Base-by-base conservation (phyloP, 2,329 filamentous ascomycete genomes). In the Botrytis aclada region DNA sequence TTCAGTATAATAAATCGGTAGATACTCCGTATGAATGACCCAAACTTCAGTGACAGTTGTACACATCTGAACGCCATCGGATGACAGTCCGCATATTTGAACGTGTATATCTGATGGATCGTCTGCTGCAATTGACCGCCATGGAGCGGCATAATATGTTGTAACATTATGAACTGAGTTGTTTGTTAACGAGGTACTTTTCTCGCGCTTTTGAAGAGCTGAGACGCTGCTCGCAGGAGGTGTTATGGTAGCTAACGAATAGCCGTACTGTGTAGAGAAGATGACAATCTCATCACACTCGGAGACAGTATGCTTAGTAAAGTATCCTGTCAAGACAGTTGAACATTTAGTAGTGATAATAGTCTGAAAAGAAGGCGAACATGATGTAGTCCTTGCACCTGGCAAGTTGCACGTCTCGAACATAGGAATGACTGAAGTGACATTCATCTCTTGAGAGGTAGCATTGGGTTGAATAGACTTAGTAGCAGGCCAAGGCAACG, bases 201-300 rank as follows among this genome's bases (percentile, higher is more conserved):
- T 58, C 34, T 72, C 32, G 29, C 66, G 65, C 25, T 34, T 67
- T 58, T 56, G 14, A n/a, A 73, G 39, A 16, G 39, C 37, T 29
- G 61, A 43, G 51, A 47, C 29, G 10, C 10, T 45, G 22, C 51
- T 64, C 54, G 34, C n/a, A 61, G 69, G 39, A 47, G 60, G 34
- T 10, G 73, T 74, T 16, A 72, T 69, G 16, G 75, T 78, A 25
- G 71, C 70, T 41, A 80, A 34, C 61, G 74, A 67, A 67, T 76
- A 79, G 54, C 67, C 73, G 37, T 70, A 77, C 6, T 75, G 73
- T 12, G 77, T 77, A 22, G 78, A 79, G 64, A 80, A 80, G 14
- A 77, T 79, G 25, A 79, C 69, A 29, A 71, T 78, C 69, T 78
- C 74, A 43, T 72, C 56, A 56, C 78, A 80, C n/a, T 78, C 75